Evolutionary conservation across 108 stramenopile species (phyloP), one percentile per base, ranked within the genome.

Genomic region (Cafeteria roenbergensis): DNA sequence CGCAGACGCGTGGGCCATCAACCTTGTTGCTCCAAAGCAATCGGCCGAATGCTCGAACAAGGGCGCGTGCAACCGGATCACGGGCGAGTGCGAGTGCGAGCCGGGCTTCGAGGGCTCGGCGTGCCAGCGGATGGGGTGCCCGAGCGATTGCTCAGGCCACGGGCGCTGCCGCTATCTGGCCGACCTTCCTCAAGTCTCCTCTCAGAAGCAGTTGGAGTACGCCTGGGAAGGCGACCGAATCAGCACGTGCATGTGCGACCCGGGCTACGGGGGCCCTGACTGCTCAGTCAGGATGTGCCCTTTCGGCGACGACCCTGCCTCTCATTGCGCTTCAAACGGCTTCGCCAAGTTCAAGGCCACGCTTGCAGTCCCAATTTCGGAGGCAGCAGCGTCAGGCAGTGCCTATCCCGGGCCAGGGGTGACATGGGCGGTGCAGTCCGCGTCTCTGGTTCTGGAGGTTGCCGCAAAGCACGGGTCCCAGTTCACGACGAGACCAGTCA

Each of bases 101-200:
- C 42, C 70, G 28, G 78, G 76, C 1, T 79, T 75, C 35, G 28
- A 42, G 24, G 78, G 78, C 14, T 53, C 37, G 25, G 75, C 78
- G 25, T 79, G 78, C 64, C 70, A 79, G 55, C 73, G 76, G 27
- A 77, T 51, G 31, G 38, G 53, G 32, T 79, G 78, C 71, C 77
- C 77, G 26, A 67, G 68, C 51, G 75, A 75, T 25, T 78, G 77
- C 56, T 75, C 74, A 26, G 76, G 71, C 27, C 76, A 77, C 34
- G 76, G 76, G 1, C 55, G 62, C 24, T 77, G 76, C 67, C 50
- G 55, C 68, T 24, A 36, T 77, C 28, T 74, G 71, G 17, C 59
- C 55, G 38, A 77, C 56, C 30, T 34, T 55, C 31, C 53, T 71
- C 30, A 71, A 71, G 0, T n/a, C n/a, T n/a, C n/a, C n/a, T n/a